Evolutionary conservation across 1,284 basidiomycete species (phyloP), one percentile per base, ranked within the genome.

Genomic region (Moesziomyces sp.): DNA sequence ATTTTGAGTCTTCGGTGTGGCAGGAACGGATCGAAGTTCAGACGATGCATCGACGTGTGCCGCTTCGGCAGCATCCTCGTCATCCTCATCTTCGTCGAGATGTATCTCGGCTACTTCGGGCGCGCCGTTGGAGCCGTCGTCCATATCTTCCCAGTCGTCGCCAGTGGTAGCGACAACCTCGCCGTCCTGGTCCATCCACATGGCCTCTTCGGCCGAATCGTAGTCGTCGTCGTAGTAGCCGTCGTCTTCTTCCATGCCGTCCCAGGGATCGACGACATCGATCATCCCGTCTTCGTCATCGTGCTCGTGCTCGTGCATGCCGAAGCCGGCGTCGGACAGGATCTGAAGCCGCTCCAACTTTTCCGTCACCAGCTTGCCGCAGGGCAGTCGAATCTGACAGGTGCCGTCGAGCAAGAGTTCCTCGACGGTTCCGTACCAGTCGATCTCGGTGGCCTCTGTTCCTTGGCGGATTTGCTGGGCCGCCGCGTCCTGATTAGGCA

Each of bases 371-470:
- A 58, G 78, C 9, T 80, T 64, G 49, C 65, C 85, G 46, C 56
- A 61, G 40, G 85, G 83, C 53, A 86, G 50, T 46, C 74, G 68
- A 10, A 87, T 79, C 5, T 68, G 72, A 44, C 85, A 79, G 1
- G 46, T 74, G 3, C 86, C 86, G 50, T 86, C 84, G 38, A 85
- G 74, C 14, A 83, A 65, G 10, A 86, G 76, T 35, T 84, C 80
- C 26, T 74, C 77, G 11, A 87, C 86, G 57, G 85, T 84, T 30
- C 86, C 87, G 65, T 82, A 86, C 87, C 87, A 87, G 49, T 84
- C 77, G 46, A 86, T 79, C 11, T 73, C 49, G 13, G 58, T 45
- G 11, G 35, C 79, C 60, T 46, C 79, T 0, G 54, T 38, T 42
- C 53, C 68, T 7, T 62, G 16, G 34, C 55, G 62, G 3, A 54